These are phyloP conservation scores for Cucumis cinereus DNA, from an alignment of 306 rosid genomes.

Conservation along the genomic window DNA sequence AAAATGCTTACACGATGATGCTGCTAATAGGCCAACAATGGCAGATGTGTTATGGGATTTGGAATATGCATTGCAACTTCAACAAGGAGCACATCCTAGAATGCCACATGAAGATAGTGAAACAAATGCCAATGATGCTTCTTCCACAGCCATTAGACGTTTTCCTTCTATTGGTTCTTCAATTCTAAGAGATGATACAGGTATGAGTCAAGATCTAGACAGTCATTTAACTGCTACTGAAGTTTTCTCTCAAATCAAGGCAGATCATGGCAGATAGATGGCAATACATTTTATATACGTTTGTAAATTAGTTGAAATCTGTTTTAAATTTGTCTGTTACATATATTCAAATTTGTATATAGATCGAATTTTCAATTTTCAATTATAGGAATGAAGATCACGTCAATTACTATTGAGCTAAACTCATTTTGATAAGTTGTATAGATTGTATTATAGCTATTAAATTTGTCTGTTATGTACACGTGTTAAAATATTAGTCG, in stretches of 20 bases:
- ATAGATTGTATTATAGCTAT: too few species aligned
- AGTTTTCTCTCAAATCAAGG: background rate
- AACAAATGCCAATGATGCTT: background rate
- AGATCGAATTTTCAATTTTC: too few species aligned
- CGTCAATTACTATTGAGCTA: too few species aligned
- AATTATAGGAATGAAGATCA: too few species aligned
- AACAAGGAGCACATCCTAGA: conserved; percentile 20
- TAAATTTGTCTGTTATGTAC: too few species aligned
- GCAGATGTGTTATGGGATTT: conserved; percentile 46
- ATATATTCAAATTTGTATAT: too few species aligned
- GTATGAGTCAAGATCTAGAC: background rate
- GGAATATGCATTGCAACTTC: conserved; percentile 44
- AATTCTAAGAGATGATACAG: conserved; percentile 5
- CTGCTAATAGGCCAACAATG: conserved; percentile 35
- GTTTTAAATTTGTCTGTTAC: too few species aligned
- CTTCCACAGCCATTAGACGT: conserved; percentile 13
- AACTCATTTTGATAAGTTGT: too few species aligned
- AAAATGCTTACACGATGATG: conserved; percentile 32
- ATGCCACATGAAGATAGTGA: conserved; percentile 36
- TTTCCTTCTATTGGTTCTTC: conserved; percentile 19
- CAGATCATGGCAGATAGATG: background rate
- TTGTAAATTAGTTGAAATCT: too few species aligned
- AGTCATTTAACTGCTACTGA: background rate
- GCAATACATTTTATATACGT: too few species aligned
- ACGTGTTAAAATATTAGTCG: too few species aligned